These are phyloP conservation scores for Colletotrichum melonis DNA, from an alignment of 2,329 filamentous ascomycete genomes.

Conservation along the genomic window DNA sequence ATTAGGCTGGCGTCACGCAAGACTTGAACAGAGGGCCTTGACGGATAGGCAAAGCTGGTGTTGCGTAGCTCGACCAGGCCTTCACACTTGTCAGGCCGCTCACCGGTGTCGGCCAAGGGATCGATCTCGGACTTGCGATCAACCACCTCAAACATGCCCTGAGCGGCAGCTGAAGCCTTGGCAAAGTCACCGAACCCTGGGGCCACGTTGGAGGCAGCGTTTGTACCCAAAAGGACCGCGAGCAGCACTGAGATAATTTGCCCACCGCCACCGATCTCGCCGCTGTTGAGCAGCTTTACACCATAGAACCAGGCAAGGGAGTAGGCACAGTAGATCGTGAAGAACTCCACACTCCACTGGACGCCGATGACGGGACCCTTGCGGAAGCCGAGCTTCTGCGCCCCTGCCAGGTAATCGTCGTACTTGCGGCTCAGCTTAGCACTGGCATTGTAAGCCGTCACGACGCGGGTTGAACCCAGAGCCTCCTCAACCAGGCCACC, in stretches of 20 bases:
- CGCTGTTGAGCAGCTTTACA: conserved; percentile 47
- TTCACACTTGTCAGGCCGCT: neutral
- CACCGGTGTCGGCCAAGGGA: conserved; percentile 54
- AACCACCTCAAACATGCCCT: conserved; percentile 55
- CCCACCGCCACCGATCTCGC: conserved; percentile 48
- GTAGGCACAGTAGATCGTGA: conserved; percentile 75
- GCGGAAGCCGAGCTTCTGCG: conserved; percentile 65
- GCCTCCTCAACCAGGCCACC: neutral
- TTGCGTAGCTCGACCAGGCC: conserved; percentile 49
- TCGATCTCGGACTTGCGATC: conserved; percentile 46
- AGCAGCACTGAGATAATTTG: neutral
- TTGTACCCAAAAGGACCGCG: neutral
- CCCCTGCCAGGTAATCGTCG: conserved; percentile 49
- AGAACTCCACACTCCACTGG: conserved; percentile 73
- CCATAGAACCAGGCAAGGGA: conserved; percentile 68
- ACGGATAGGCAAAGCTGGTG: conserved; percentile 57
- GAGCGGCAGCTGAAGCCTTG: conserved; percentile 47
- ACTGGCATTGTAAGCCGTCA: neutral
- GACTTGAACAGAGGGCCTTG: conserved; percentile 53
- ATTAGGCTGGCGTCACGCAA: conserved; percentile 58
- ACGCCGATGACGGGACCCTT: conserved; percentile 67
- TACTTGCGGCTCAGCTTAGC: conserved; percentile 42
- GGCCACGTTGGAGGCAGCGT: neutral
- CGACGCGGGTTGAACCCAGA: neutral
- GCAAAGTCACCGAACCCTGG: conserved; percentile 30